Conservation (phyloP, 108 stramenopile genomes). For the Cylindrotheca fusiformis region DNA sequence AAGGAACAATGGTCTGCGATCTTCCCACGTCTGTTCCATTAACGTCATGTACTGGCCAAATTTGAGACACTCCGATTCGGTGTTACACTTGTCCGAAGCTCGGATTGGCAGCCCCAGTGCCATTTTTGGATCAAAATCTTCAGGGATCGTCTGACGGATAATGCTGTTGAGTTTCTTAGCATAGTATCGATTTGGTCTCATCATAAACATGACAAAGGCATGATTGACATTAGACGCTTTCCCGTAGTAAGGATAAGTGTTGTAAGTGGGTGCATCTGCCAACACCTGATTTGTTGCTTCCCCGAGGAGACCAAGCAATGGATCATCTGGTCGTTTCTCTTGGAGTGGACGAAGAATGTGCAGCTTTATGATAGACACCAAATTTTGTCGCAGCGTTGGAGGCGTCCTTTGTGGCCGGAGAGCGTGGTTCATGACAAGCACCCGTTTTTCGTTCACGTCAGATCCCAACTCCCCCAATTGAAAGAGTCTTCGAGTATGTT, state of each 20-base stretch:
- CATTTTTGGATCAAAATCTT: slow-evolving; percentile 16
- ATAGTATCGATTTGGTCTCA: slow-evolving; percentile 31
- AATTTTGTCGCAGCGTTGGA: neutral
- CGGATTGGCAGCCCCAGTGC: slow-evolving; percentile 41
- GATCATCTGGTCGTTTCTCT: neutral
- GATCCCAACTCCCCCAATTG: slow-evolving; percentile 11
- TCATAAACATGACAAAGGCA: slow-evolving; percentile 30
- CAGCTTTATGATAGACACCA: neutral
- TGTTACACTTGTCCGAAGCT: slow-evolving; percentile 48
- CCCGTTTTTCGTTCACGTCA: slow-evolving; percentile 5
- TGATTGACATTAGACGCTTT: slow-evolving; percentile 15
- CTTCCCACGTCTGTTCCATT: slow-evolving; percentile 19
- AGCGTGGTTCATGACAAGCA: slow-evolving; percentile 8
- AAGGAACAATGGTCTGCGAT: neutral
- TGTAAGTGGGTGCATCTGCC: slow-evolving; percentile 1
- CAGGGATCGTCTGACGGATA: slow-evolving; percentile 11
- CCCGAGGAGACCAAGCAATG: neutral
- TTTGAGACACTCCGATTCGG: slow-evolving; percentile 43
- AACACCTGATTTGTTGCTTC: slow-evolving; percentile 7
- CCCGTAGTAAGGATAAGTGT: slow-evolving; percentile 15
- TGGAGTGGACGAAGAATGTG: slow-evolving; percentile 12
- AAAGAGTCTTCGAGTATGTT: slow-evolving; percentile 25
- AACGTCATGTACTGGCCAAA: slow-evolving; percentile 36
- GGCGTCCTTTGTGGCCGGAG: slow-evolving; percentile 26
- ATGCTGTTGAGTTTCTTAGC: slow-evolving; percentile 12